Percentiles rank a stretch among this genome's conserved stretches.
Evolutionary conservation across 2,329 filamentous ascomycete species (phyloP).

Genomic region (Aureobasidium musti): DNA sequence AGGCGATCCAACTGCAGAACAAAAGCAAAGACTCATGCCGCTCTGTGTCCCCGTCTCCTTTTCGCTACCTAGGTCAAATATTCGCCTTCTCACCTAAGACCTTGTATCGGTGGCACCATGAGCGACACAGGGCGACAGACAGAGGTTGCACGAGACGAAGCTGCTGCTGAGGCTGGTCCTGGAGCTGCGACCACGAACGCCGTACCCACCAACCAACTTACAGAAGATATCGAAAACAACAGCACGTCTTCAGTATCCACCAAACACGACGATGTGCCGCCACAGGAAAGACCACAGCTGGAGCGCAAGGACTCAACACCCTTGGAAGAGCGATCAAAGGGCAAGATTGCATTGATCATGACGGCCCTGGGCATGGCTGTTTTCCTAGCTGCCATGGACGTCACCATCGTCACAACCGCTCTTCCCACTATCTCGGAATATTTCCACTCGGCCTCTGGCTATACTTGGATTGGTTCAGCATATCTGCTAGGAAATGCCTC

Average conservation of each 20-base stretch:
- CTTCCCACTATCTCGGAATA: slow-evolving; percentile 60
- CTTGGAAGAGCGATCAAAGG: slow-evolving; percentile 38
- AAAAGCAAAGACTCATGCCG: slow-evolving; percentile 21
- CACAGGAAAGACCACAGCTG: slow-evolving; percentile 33
- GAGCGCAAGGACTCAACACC: slow-evolving; percentile 32
- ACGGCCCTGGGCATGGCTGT: slow-evolving; percentile 55
- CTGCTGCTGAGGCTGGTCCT: slow-evolving; percentile 32
- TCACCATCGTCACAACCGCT: slow-evolving; percentile 64
- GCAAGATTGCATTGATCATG: slow-evolving; percentile 54
- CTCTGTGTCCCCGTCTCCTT: neutral
- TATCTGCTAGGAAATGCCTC: slow-evolving; percentile 55
- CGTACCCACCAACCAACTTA: slow-evolving; percentile 32
- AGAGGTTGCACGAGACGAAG: slow-evolving; percentile 30
- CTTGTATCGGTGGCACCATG: slow-evolving; percentile 7
- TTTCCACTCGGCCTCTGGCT: slow-evolving; percentile 54
- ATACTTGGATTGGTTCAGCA: slow-evolving; percentile 57
- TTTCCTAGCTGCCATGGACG: slow-evolving; percentile 62
- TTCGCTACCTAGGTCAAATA: neutral
- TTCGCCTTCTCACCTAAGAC: neutral
- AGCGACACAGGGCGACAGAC: slow-evolving; percentile 2
- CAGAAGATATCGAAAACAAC: slow-evolving; percentile 32
- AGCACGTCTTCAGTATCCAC: slow-evolving; percentile 17
- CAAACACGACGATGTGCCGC: slow-evolving; percentile 16
- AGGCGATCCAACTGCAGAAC: slow-evolving; percentile 9
- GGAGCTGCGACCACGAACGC: slow-evolving; percentile 32